Evolutionary conservation across 805 yeast species (phyloP).

Genomic region (Starmerella floricola): DNA sequence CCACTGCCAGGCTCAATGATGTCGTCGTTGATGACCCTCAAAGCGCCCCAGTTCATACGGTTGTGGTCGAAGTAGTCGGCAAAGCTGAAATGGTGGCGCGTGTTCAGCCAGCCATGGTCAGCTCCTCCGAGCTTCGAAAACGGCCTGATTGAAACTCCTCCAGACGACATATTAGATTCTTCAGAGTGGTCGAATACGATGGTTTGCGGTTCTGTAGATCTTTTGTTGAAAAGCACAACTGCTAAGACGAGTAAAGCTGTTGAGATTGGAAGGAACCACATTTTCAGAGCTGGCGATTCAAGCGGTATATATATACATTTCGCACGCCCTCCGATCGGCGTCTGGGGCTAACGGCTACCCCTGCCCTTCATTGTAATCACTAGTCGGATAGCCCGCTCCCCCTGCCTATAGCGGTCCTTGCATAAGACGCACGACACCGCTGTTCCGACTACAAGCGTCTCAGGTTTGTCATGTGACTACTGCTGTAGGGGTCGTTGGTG

Average conservation of each 20-base stretch:
- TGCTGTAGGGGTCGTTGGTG: no score
- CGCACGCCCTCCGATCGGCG: background rate
- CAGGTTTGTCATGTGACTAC: no score
- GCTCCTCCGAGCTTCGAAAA: slow-evolving; percentile 15
- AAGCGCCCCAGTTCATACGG: slow-evolving; percentile 21
- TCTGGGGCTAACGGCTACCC: no score
- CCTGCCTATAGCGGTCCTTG: background rate
- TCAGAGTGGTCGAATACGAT: background rate
- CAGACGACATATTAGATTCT: slow-evolving; percentile 5
- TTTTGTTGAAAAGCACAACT: background rate
- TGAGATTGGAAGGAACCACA: background rate
- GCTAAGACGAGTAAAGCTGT: background rate
- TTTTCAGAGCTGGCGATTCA: background rate
- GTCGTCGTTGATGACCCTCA: slow-evolving; percentile 19
- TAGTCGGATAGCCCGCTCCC: no score
- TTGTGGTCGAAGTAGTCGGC: slow-evolving; percentile 17
- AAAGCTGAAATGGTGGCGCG: slow-evolving; percentile 18
- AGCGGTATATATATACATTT: background rate
- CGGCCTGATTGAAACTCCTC: slow-evolving; percentile 11
- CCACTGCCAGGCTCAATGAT: slow-evolving; percentile 14
- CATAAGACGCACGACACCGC: background rate
- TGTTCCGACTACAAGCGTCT: background rate
- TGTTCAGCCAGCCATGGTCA: slow-evolving; percentile 18
- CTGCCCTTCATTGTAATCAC: no score
- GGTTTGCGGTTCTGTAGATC: no score